Evolutionary conservation across 164 flowering plant species (phyloP), one percentile per base, ranked within the genome.

Genomic region (Stephania cephalantha): DNA sequence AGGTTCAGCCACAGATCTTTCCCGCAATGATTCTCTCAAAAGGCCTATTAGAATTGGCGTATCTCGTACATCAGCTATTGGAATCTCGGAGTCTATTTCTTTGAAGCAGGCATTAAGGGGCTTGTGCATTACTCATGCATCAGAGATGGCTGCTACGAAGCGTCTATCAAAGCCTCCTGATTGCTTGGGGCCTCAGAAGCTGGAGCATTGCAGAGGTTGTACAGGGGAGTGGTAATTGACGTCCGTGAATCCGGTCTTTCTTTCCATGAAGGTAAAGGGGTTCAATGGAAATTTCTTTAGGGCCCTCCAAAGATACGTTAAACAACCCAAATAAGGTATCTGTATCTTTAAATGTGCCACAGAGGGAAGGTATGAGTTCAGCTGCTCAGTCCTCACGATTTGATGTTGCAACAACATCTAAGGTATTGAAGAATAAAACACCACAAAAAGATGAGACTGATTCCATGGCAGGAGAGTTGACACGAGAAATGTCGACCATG

Each of bases 21-120:
- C 81, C 20, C 70, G 75, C 46, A 90, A 85, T 81, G 87, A 85
- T 73, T 84, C 88, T 65, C 79, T 83, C 84, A 95, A 95, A 83
- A 85, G 79, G 76, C 97, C 97, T 25, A 81, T 95, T 17, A 83
- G 87, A 80, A 87, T 77, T 45, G 82, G 88, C 30, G 80, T 84
- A 30, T 78, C 90, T 73, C 88, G 82, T 29, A 75, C 83, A 30
- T 81, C 89, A 1, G 90, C 93, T 18, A 87, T 90, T 77, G 97
- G 97, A 45, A 85, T 93, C 64, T 87, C 97, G 9, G 94, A 88
- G 72, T 74, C 91, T 71, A 88, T 85, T 67, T 86, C 87, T 68
- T 80, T 93, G 83, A 95, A 95, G 85, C 98, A 95, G 83, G 97
- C 97, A 12, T 73, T 95, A 25, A 86, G 97, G 79, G 97, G 97